Evolutionary conservation across 768 basidiomycete genomes (phyloP).

Genomic region (Suillus variegatus): DNA sequence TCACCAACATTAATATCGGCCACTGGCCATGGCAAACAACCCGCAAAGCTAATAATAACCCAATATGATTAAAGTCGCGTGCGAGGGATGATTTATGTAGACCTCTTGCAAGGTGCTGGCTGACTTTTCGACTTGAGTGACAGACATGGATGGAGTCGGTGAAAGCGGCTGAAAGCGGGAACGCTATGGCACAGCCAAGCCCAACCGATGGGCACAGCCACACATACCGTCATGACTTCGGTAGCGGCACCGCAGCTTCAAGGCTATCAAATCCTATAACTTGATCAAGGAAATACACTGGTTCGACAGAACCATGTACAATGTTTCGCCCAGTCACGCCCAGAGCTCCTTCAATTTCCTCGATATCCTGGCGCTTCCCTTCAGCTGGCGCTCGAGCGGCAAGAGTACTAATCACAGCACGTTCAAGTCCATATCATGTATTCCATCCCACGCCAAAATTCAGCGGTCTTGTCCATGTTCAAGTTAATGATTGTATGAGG

Average conservation of each 20-base stretch:
- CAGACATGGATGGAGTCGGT: not conserved
- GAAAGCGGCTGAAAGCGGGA: not conserved
- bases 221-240: not conserved
- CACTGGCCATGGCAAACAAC: not conserved
- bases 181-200: too few species aligned
- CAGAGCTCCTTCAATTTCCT: not conserved
- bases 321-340: conserved; percentile 47
- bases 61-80: not conserved
- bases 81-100: not conserved
- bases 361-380: not conserved
- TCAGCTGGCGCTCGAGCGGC: not conserved
- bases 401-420: not conserved
- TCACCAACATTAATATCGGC: not conserved
- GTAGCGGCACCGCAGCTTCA: conserved; percentile 5
- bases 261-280: not conserved
- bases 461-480: conserved; percentile 12
- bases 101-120: not conserved
- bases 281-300: not conserved
- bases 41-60: not conserved
- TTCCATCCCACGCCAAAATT: conserved; percentile 8
- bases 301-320: conserved; percentile 40
- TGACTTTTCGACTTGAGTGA: not conserved
- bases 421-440: not conserved
- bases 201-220: not conserved
- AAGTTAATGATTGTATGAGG: conserved; percentile 2